These are phyloP conservation scores for Yarrowia sp. DNA, from an alignment of 805 yeast species.

Conservation along the genomic window DNA sequence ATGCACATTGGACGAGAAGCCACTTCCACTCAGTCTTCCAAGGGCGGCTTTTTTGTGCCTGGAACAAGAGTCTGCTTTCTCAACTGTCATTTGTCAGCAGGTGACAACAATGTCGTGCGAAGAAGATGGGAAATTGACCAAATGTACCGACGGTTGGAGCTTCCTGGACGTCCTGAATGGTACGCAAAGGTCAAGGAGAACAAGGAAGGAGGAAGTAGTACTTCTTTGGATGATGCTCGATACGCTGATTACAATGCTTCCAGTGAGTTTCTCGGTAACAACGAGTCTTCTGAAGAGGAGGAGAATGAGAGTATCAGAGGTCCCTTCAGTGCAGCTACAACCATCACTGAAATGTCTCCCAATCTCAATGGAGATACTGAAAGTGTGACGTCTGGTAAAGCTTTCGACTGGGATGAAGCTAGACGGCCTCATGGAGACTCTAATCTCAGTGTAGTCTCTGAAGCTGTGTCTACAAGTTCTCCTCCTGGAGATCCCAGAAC, in stretches of 20 bases:
- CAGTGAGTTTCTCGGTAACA: slow-evolving; percentile 13
- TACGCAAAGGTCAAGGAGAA: slow-evolving; percentile 7
- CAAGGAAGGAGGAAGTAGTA: background rate
- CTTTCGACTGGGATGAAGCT: background rate
- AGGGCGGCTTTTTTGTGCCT: slow-evolving; percentile 28
- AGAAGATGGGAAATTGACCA: slow-evolving; percentile 49
- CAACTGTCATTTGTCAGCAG: slow-evolving; percentile 57
- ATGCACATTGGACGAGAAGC: slow-evolving; percentile 45
- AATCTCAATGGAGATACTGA: background rate
- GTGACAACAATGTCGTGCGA: slow-evolving; percentile 45
- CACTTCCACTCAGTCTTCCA: slow-evolving; percentile 29
- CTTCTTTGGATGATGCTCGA: background rate
- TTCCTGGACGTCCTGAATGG: slow-evolving; percentile 21
- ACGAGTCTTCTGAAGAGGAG: background rate
- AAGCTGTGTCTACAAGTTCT: background rate
- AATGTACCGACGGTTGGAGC: slow-evolving; percentile 28
- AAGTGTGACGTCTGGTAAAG: background rate
- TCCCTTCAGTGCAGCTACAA: background rate
- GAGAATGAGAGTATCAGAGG: background rate
- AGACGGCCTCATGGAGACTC: background rate
- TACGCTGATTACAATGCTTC: slow-evolving; percentile 20
- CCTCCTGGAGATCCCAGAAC: background rate
- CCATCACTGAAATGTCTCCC: slow-evolving; percentile 15
- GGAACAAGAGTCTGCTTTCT: slow-evolving; percentile 42
- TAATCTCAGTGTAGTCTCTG: background rate